A percentile compares a stretch with the other conserved stretches of the same genome.
Evolutionary conservation across 345 rosid genomes (phyloP).

Genomic region (Lumnitzera racemosa): DNA sequence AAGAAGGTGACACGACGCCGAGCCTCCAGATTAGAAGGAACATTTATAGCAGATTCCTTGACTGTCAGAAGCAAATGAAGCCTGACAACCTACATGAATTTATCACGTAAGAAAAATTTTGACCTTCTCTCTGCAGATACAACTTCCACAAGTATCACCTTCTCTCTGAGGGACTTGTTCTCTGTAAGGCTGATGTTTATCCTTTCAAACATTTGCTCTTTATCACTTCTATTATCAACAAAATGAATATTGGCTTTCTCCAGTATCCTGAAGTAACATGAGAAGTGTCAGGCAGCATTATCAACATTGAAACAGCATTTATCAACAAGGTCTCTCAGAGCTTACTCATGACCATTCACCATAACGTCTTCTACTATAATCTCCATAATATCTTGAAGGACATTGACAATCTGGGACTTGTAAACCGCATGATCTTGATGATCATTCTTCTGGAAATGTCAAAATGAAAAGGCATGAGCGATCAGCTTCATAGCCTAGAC

Average conservation of each 20-base stretch:
- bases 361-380: slow-evolving; percentile 72
- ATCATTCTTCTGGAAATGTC: slow-evolving; percentile 43
- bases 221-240: slow-evolving; percentile 15
- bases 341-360: slow-evolving; percentile 70
- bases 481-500: too few species aligned
- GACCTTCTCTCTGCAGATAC: too few species aligned
- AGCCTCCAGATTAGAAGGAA: slow-evolving; percentile 92
- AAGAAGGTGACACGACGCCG: slow-evolving; percentile 98
- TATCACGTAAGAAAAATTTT: not conserved
- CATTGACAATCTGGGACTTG: slow-evolving; percentile 71
- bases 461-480: too few species aligned
- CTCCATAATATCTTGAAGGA: slow-evolving; percentile 91
- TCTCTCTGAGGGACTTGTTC: slow-evolving; percentile 47
- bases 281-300: not conserved
- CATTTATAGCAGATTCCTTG: slow-evolving; percentile 94
- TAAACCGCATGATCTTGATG: slow-evolving; percentile 23
- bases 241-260: slow-evolving; percentile 28
- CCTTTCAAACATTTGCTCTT: slow-evolving; percentile 73
- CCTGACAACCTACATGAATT: slow-evolving; percentile 50
- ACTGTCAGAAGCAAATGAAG: slow-evolving; percentile 75
- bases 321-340: slow-evolving; percentile 15
- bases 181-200: slow-evolving; percentile 25
- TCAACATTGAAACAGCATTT: slow-evolving; percentile 6
- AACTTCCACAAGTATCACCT: slow-evolving; percentile 36
- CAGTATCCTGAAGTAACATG: slow-evolving; percentile 34